Percentiles rank a stretch among this genome's conserved stretches.
Evolutionary conservation across 495 filamentous ascomycete genomes (phyloP).

Genomic region (Wilcoxina mikolae): DNA sequence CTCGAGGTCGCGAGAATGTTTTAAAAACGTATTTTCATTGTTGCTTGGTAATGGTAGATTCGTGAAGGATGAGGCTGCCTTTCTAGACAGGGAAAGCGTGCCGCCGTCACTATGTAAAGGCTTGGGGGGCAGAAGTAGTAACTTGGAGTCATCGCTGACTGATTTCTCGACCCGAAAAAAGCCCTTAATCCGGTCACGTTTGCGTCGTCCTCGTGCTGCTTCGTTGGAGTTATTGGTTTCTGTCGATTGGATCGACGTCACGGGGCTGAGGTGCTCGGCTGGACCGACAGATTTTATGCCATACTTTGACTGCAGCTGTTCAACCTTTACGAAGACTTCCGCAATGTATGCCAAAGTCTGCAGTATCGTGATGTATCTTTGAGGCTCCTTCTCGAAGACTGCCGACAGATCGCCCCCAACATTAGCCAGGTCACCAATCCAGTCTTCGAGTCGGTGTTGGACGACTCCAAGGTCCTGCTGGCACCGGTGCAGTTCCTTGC

Average conservation of each 20-base stretch:
- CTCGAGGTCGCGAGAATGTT: not conserved
- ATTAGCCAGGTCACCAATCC: not conserved
- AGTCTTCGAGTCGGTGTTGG: not conserved
- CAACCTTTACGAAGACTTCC: not conserved
- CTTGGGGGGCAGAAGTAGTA: not conserved
- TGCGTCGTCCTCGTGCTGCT: too few species aligned
- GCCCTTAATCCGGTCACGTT: too few species aligned
- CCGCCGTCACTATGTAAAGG: not conserved
- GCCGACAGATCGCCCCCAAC: not conserved
- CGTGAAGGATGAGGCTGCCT: not conserved
- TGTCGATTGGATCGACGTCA: too few species aligned
- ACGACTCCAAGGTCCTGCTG: not conserved
- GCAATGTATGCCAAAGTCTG: not conserved
- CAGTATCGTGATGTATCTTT: not conserved
- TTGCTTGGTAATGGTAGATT: not conserved
- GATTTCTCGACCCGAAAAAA: too few species aligned
- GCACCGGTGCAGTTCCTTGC: not conserved
- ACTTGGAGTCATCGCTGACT: not conserved
- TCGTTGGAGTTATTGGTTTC: too few species aligned
- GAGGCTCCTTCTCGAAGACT: not conserved
- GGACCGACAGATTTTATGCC: not conserved
- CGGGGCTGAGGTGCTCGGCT: too few species aligned
- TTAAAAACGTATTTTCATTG: not conserved
- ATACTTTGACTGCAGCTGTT: not conserved
- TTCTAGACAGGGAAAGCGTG: not conserved